Conservation (phyloP, 2,329 filamentous ascomycete genomes). For the Pyrenophora tritici-repentis region DNA sequence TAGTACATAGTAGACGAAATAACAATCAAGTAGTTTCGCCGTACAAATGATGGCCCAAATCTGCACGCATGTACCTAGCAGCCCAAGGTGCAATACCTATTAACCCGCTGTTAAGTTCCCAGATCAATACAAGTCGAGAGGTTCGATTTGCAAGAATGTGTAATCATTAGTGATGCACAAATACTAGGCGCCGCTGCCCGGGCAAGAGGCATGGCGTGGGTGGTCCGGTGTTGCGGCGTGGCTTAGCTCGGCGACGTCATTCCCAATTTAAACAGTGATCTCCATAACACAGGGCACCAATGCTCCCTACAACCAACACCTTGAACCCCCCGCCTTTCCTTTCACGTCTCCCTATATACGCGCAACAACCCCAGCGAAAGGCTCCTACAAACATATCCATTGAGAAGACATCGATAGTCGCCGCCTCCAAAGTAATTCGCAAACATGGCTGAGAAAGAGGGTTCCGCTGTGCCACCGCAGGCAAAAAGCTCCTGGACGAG, state of each 20-base stretch:
- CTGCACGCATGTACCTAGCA: too few relatives aligned
- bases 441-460: conserved; percentile 47
- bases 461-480: conserved; percentile 52
- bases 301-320: conserved; percentile 2
- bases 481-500: conserved; percentile 56
- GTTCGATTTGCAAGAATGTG: too few relatives aligned
- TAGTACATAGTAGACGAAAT: background rate
- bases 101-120: too few relatives aligned
- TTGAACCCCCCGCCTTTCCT: conserved; percentile 5
- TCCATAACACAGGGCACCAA: conserved; percentile 17
- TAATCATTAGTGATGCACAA: too few relatives aligned
- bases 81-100: too few relatives aligned
- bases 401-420: background rate
- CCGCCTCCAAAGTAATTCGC: background rate
- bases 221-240: conserved; percentile 11
- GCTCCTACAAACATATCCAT: background rate
- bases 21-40: background rate
- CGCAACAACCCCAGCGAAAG: conserved; percentile 1
- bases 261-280: conserved; percentile 18
- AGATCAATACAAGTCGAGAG: too few relatives aligned
- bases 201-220: conserved; percentile 7
- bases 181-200: too few relatives aligned
- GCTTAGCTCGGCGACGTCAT: conserved; percentile 27
- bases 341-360: conserved; percentile 7
- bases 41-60: background rate